phyloP scores from a whole-genome alignment of 2,329 filamentous ascomycete genomes.

The Diplodia intermedia region DNA sequence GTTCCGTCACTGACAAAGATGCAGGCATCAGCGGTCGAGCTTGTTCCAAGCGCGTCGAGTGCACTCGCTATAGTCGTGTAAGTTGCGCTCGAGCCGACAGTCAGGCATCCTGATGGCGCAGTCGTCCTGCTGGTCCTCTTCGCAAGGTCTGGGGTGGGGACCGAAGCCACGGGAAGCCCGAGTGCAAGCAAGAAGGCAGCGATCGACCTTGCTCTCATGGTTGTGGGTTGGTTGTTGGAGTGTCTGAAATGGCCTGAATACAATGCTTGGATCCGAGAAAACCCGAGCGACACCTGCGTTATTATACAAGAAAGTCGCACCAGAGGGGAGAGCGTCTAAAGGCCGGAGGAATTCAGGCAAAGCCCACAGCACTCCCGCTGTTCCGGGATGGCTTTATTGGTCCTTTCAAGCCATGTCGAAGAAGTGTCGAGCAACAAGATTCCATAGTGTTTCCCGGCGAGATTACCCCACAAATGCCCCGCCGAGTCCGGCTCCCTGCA shows the following conservation, averaged over 20 bases:
- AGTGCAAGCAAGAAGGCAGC: conserved; percentile 1
- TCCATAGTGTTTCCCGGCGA: not conserved
- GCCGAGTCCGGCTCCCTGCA: no score
- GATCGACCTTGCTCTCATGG: not conserved
- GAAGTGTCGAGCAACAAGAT: not conserved
- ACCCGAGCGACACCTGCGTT: not conserved
- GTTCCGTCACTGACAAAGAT: conserved; percentile 69
- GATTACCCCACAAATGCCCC: conserved; percentile 5
- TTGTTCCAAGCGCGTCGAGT: conserved; percentile 64
- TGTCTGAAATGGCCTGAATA: no score
- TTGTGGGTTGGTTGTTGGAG: no score
- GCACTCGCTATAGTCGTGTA: conserved; percentile 63
- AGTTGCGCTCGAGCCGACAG: conserved; percentile 51
- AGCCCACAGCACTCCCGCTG: not conserved
- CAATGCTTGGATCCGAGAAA: not conserved
- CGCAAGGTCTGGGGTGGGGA: not conserved
- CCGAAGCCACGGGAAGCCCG: not conserved
- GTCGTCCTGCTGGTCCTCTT: conserved; percentile 46
- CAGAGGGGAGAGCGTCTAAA: no score
- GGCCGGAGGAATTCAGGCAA: not conserved
- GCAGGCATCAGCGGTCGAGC: conserved; percentile 57
- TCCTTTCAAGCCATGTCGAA: not conserved
- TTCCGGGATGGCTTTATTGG: not conserved
- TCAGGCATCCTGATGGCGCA: conserved; percentile 59
- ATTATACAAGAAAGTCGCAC: not conserved